Evolutionary conservation across 371 early-diverging fungal genomes (phyloP).

Genomic region (Mortierella sp.): DNA sequence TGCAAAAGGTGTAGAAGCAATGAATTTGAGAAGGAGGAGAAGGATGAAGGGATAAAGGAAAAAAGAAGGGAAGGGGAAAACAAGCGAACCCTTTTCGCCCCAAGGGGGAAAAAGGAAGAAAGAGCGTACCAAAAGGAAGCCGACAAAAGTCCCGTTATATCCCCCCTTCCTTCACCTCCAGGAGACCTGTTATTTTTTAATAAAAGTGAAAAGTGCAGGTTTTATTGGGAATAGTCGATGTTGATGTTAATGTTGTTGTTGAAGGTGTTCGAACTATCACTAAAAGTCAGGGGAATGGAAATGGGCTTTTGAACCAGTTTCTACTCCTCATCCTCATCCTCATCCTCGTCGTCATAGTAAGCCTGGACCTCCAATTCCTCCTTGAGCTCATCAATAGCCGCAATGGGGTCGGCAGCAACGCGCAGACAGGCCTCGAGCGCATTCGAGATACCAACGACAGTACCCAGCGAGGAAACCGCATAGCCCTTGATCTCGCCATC

Average conservation of each 20-base stretch:
- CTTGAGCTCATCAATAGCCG: slow-evolving; percentile 34
- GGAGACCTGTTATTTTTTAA: no score
- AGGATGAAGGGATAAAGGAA: neutral
- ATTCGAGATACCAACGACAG: slow-evolving; percentile 18
- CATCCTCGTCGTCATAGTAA: slow-evolving; percentile 9
- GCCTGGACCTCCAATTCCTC: slow-evolving; percentile 30
- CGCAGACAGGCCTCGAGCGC: slow-evolving; percentile 46
- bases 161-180: no score
- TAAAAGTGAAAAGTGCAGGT: no score
- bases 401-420: slow-evolving; percentile 32
- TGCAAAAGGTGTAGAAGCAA: neutral
- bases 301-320: neutral
- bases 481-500: slow-evolving; percentile 17
- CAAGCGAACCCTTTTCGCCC: neutral
- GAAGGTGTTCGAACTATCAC: no score
- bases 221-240: no score
- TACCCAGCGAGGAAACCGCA: slow-evolving; percentile 19
- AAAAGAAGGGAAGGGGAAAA: neutral
- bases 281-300: no score
- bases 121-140: no score
- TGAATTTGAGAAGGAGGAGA: neutral
- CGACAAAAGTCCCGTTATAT: neutral
- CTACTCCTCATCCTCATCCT: neutral
- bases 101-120: no score
- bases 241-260: no score